Base-by-base conservation (phyloP, 495 filamentous ascomycete genomes). In the Delitschia confertaspora region DNA sequence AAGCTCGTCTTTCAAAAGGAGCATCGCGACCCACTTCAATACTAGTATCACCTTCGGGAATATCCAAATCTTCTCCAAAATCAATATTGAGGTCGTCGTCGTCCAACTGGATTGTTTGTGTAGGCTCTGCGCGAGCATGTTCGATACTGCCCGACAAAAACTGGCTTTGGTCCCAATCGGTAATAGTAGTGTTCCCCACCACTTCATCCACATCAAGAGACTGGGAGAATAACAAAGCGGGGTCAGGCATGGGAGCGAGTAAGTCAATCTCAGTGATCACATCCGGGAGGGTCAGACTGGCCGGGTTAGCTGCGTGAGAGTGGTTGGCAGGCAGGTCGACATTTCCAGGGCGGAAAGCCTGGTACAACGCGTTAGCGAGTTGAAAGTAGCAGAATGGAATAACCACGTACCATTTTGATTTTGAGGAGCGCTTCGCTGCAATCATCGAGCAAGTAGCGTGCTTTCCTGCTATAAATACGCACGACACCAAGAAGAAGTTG, bases 381-480 rank as follows among this genome's bases (percentile, higher is more conserved):
- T 6, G 16, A 18, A 8, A 4, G 6, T 9, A 6, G 2, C 3
- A 10, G 2, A 34, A 38, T 3, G 19, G 8, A 14, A 20, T 17
- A 16, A 4, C 27, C 16, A 34, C 73, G 19, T 72, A 95, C 89
- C 89, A 95, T 91, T 60, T 95, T 95, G 56, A 98, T 93, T 65
- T 95, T 95, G 71, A 91, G 78, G 42, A 96, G 68, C 19, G 91
- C 88, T 65, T 98, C 91, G 57, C 89, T 93, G 69, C 91, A 98
- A 60, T 98, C 91, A 60, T 96, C 91, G 27, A 95, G 68, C 10
- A 98, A 70, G 61, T 98, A 98, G 48, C 88, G 82, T 57, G 91
- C 87, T 65, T 98, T 98, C 46, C 93, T 75, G 60, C 87, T 93
- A 64, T 98, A 96, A 40, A 98, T 98, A 51, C 91, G 75, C 47